Base-by-base conservation (phyloP, 495 filamentous ascomycete species). In the Peziza echinospora region DNA sequence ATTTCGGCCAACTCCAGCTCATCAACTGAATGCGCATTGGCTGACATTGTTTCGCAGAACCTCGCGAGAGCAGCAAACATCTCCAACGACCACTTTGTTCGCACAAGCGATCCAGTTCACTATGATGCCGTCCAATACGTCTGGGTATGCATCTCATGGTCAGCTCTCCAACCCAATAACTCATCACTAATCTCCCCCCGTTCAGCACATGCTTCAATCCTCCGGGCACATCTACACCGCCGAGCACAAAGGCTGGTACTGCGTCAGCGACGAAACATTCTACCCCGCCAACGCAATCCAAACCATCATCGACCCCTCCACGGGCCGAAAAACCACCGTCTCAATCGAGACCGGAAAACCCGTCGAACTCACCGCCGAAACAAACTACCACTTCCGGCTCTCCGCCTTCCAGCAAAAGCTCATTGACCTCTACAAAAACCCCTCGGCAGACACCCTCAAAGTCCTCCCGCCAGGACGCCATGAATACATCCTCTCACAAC, bases 171-270 rank as follows among this genome's bases (percentile, higher is more conserved):
- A 49, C 59, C 50, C 8, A 39, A 22, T 47, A 74, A 72, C n/a
- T n/a, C n/a, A n/a, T n/a, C n/a, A n/a, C n/a, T n/a, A n/a, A n/a
- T n/a, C n/a, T n/a, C n/a, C n/a, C n/a, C n/a, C n/a, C n/a, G n/a
- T n/a, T n/a, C 21, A 43, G 41, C 65, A 71, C 47, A 67, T 83
- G 62, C 65, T 97, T 39, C 62, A 71, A 52, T 76, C 84, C 43
- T 67, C 72, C 41, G 85, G 78, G 5, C 75, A 79, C 52, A 84
- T 96, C 46, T 97, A 96, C 63, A 70, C 73, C 30, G 69, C 71
- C 6, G 86, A 82, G 55, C 91, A 96, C 57, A 75, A 81, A 54
- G 89, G 89, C 6, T 97, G 89, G 89, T 97, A 97, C 59, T 89
- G 78, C 44, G 81, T 97, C 43, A 80, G 81, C 62, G 89, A 97